These are phyloP conservation scores for Saussurea involucrata DNA, from an alignment of 129 eudicot species.

Conservation along the genomic window DNA sequence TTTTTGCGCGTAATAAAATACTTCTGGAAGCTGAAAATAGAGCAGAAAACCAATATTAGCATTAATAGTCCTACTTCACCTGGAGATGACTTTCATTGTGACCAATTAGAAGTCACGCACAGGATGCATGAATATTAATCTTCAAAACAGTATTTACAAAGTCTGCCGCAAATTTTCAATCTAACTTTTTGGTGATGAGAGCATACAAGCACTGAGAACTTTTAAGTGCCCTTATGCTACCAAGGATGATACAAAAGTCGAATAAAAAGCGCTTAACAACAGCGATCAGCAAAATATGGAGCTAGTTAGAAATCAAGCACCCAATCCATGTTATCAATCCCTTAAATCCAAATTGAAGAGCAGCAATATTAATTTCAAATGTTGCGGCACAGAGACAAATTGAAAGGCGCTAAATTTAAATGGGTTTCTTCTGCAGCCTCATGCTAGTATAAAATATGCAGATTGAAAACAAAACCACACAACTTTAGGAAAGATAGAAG, in stretches of 20 bases:
- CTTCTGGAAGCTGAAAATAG: slow-evolving; percentile 58
- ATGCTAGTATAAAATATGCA: background rate
- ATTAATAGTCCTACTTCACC: background rate
- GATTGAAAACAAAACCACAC: background rate
- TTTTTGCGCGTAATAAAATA: slow-evolving; percentile 68
- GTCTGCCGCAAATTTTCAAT: background rate
- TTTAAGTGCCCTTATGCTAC: background rate
- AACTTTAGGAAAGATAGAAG: background rate
- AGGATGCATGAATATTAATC: background rate
- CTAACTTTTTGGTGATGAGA: background rate
- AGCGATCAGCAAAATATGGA: background rate
- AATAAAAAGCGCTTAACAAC: background rate
- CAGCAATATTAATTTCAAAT: background rate
- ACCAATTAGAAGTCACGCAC: background rate
- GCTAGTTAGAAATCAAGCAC: background rate
- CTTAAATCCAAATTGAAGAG: background rate
- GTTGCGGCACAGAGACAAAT: background rate
- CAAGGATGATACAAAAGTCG: background rate
- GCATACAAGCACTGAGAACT: background rate
- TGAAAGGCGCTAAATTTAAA: background rate
- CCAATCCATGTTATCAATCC: background rate
- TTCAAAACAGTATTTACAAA: background rate
- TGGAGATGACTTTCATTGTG: background rate
- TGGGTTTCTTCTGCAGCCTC: background rate
- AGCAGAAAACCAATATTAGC: background rate